A percentile compares a stretch with the other conserved stretches of the same genome.
phyloP scores from a whole-genome alignment of 331 rosid species.

The Prunus yedoensis region DNA sequence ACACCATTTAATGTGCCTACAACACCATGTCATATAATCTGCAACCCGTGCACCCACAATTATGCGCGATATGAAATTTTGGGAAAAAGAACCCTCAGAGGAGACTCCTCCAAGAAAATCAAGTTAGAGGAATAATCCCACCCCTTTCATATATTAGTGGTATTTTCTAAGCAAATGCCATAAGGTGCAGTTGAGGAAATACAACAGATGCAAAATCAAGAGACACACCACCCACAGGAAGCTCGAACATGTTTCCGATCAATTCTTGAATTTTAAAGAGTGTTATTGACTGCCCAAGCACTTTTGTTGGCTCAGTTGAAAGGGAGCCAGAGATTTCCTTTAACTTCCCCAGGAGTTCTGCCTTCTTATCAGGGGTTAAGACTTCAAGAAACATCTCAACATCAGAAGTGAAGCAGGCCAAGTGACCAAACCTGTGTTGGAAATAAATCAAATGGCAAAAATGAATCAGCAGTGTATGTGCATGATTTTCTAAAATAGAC shows the following conservation, averaged over 20 bases:
- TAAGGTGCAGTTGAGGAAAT: not conserved
- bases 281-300: constrained; percentile 73
- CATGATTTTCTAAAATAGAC: not conserved
- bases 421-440: constrained; percentile 81
- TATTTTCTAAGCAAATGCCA: not conserved
- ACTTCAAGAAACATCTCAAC: constrained; percentile 73
- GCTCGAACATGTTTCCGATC: constrained; percentile 46
- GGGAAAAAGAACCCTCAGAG: not conserved
- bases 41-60: not conserved
- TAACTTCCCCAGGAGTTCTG: constrained; percentile 57
- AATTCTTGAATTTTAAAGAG: constrained; percentile 67
- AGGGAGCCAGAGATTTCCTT: constrained; percentile 34
- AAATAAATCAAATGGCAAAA: constrained; percentile 24
- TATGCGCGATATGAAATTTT: not conserved
- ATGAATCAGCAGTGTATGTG: constrained; percentile 9
- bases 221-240: constrained; percentile 61
- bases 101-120: not conserved
- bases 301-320: constrained; percentile 50
- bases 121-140: not conserved
- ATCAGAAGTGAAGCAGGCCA: constrained; percentile 79
- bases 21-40: not conserved
- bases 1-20: not conserved
- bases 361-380: constrained; percentile 61
- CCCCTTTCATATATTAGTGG: not conserved
- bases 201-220: not conserved